Percentiles rank a stretch among this genome's conserved stretches.
These are phyloP conservation scores for Agrocybe praecox DNA, from an alignment of 768 basidiomycete genomes.

Conservation along the genomic window DNA sequence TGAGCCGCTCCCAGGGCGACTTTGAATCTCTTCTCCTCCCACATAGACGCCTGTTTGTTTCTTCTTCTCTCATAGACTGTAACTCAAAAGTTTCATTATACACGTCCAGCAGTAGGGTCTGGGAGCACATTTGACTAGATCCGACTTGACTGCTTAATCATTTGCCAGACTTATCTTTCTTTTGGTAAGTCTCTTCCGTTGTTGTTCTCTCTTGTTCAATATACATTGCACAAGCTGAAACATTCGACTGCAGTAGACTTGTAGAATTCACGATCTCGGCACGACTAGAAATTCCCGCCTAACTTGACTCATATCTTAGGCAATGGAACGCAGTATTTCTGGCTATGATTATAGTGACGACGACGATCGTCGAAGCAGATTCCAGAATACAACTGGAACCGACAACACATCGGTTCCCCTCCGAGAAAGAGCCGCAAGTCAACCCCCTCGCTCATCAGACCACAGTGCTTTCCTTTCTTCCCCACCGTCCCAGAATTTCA, in stretches of 20 bases:
- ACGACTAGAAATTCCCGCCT: not conserved
- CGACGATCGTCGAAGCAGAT: constrained; percentile 63
- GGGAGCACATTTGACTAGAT: not conserved
- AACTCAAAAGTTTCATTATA: not conserved
- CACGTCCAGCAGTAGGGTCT: not conserved
- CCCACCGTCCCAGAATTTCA: constrained; percentile 51
- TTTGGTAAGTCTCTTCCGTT: not conserved
- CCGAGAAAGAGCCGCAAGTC: constrained; percentile 70
- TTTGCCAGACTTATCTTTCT: not conserved
- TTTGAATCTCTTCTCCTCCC: not conserved
- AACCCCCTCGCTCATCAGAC: constrained; percentile 61
- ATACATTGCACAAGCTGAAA: not conserved
- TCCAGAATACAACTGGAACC: constrained; percentile 42
- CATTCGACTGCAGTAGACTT: not conserved
- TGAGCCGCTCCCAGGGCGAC: not conserved
- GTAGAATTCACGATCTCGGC: not conserved
- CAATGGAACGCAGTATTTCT: constrained; percentile 23
- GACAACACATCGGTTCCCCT: constrained; percentile 47
- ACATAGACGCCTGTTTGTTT: not conserved
- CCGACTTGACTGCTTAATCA: not conserved
- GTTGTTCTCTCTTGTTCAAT: not conserved
- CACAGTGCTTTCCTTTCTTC: constrained; percentile 43
- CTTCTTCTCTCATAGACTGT: not conserved
- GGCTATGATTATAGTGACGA: constrained; percentile 39
- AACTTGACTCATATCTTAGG: not conserved